Evolutionary conservation across 768 basidiomycete species (phyloP), one percentile per base, ranked within the genome.

Genomic region (Tephrocybe sp.): DNA sequence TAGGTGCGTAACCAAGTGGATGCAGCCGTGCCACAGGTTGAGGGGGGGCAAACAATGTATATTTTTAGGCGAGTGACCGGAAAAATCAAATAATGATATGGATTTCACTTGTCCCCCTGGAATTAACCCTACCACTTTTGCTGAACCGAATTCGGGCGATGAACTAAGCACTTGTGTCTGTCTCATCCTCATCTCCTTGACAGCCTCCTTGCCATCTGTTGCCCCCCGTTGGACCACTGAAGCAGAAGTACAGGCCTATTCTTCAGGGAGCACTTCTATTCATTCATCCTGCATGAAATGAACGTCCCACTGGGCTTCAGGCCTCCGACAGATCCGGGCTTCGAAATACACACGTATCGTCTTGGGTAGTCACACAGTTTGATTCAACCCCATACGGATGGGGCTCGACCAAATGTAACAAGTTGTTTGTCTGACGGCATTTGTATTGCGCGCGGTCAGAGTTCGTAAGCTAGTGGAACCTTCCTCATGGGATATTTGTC

Each of bases 391-490:
- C 60, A 57, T 62, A 33, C 12, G 51, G 50, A 54, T 47, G 54
- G 36, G 28, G 57, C 40, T 51, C 36, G 54, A 36, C 39, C 30
- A 25, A 30, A 39, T 41, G 47, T 41, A 53, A 30, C 42, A 49
- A 36, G 15, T 60, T 55, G 54, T 58, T 61, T 58, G 53, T 48
- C 57, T 61, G 60, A 61, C 62, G 60, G 62, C 60, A 63, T 63
- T 54, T 57, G 37, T 56, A 52, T 59, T 56, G 56, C 50, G 53
- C 58, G 55, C 52, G 55, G n/a, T n/a, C 56, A 40, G 5, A 6
- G 54, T 53, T 57, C 44, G 58, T 61, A 48, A 56, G 50, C 50
- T 47, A 53, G 53, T 58, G 54, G 60, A 59, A 59, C 50, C 53
- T 55, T 58, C 58, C 59, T 60, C 52, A 57, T 58, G 57, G 51